Evolutionary conservation across 1,139 yeast genomes (phyloP).

Genomic region (Meyerozyma elateridarum): DNA sequence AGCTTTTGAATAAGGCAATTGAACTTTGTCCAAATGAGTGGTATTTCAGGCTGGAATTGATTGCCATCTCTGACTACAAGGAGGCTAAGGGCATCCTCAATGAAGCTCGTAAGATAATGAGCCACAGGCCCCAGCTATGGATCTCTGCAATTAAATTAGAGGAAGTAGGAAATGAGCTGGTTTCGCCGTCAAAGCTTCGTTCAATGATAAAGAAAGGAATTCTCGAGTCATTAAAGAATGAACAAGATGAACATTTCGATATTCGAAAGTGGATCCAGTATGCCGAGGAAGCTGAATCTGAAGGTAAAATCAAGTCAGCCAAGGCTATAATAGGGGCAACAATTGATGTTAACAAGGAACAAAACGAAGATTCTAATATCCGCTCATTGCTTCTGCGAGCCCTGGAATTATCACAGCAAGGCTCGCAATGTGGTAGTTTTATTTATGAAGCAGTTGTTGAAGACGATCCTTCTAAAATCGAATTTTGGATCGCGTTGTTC

Average conservation of each 20-base stretch:
- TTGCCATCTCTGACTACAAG: constrained; percentile 39
- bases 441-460: constrained; percentile 47
- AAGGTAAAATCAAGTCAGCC: constrained; percentile 32
- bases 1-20: constrained; percentile 61
- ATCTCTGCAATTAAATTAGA: constrained; percentile 67
- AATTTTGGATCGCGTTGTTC: constrained; percentile 55
- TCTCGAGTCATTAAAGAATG: constrained; percentile 29
- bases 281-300: constrained; percentile 35
- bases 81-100: constrained; percentile 55
- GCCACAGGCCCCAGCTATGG: constrained; percentile 60
- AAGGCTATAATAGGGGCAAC: constrained; percentile 24
- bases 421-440: no score
- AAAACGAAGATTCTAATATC: no score
- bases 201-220: constrained; percentile 49
- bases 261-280: constrained; percentile 37
- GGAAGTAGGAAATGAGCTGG: constrained; percentile 41
- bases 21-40: constrained; percentile 64
- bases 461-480: constrained; percentile 43
- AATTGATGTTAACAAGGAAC: no score
- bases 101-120: constrained; percentile 53
- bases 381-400: no score
- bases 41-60: constrained; percentile 55
- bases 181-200: constrained; percentile 31
- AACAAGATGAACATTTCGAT: constrained; percentile 1
- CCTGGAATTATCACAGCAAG: no score